phyloP scores from a whole-genome alignment of 257 asterid species.

The Forsythia suspensa region DNA sequence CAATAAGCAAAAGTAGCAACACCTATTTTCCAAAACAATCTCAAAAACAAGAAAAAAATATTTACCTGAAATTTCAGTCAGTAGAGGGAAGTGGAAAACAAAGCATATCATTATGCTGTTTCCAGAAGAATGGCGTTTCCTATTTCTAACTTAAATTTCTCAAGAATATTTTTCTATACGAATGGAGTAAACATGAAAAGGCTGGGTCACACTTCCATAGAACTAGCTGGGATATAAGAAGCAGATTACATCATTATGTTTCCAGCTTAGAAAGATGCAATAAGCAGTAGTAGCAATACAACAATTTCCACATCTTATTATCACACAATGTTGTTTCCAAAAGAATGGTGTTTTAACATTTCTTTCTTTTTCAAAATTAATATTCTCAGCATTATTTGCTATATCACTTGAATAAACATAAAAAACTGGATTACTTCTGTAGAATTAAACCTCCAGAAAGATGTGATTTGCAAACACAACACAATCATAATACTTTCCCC shows the following conservation, averaged over 20 bases:
- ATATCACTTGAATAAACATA: neutral
- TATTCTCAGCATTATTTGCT: neutral
- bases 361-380: neutral
- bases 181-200: neutral
- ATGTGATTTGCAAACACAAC: neutral
- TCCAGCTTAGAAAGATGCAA: neutral
- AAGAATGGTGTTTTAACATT: neutral
- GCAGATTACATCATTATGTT: neutral
- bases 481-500: neutral
- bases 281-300: neutral
- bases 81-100: neutral
- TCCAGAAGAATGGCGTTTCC: neutral
- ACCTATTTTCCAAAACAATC: too few species aligned
- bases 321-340: neutral
- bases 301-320: neutral
- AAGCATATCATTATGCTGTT: neutral
- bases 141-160: neutral
- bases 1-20: neutral
- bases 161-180: neutral
- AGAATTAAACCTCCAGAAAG: neutral
- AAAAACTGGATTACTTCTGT: neutral
- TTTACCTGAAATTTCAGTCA: neutral
- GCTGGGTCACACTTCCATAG: neutral
- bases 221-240: neutral
- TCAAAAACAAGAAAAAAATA: neutral